Conservation (phyloP, 1,284 basidiomycete species). For the Trichosporon faecale region DNA sequence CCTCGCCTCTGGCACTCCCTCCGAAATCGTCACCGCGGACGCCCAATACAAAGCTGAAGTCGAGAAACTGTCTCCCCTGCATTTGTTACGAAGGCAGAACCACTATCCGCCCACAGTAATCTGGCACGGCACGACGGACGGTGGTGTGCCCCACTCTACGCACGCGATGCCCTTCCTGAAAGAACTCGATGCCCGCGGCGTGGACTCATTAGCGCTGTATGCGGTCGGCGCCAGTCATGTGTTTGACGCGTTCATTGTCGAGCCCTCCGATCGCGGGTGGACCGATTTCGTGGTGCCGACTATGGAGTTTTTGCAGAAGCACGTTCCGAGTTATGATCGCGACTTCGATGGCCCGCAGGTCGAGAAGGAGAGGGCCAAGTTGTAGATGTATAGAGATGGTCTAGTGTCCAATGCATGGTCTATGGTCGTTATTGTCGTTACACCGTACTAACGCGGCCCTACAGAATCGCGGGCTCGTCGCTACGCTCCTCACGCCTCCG, state of each 20-base stretch:
- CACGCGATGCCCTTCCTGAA: not conserved
- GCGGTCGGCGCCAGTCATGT: not conserved
- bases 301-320: not conserved
- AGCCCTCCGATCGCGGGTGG: not conserved
- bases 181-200: not conserved
- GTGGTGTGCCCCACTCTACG: not conserved
- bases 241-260: not conserved
- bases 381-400: not conserved
- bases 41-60: constrained; percentile 15
- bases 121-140: not conserved
- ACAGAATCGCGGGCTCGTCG: not conserved
- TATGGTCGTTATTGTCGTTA: not conserved
- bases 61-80: not conserved
- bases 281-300: not conserved
- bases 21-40: not conserved
- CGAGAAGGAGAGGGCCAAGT: not conserved
- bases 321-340: not conserved
- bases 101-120: not conserved
- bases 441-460: too few species aligned
- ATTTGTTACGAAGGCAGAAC: not conserved
- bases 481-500: not conserved
- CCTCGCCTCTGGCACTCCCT: not conserved
- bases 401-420: not conserved
- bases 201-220: not conserved
- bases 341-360: not conserved